phyloP scores from a whole-genome alignment of 495 filamentous ascomycete species.

The Neurospora terricola region DNA sequence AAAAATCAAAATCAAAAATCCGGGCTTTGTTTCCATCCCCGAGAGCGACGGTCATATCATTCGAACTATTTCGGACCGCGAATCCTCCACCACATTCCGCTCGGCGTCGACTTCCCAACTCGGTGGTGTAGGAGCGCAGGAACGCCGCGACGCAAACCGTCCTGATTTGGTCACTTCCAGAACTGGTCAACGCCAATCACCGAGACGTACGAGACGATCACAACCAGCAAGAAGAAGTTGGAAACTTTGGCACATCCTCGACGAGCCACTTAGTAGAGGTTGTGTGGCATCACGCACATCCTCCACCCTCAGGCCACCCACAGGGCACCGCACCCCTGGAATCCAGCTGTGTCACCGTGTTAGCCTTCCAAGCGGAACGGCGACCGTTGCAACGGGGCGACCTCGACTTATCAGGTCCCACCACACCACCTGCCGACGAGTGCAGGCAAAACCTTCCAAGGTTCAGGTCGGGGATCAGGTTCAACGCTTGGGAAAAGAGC shows the following conservation, averaged over 20 bases:
- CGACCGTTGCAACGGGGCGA: slow-evolving; percentile 1
- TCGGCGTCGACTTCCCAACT: not conserved
- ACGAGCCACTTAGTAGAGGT: not conserved
- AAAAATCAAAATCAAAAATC: not conserved
- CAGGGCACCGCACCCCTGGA: not conserved
- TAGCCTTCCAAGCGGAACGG: slow-evolving; percentile 4
- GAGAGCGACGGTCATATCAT: not conserved
- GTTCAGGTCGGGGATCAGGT: not conserved
- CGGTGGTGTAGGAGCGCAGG: not conserved
- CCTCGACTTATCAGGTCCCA: not conserved
- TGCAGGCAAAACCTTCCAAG: not conserved
- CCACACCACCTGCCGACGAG: not conserved
- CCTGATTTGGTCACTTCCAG: not conserved
- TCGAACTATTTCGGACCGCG: not conserved
- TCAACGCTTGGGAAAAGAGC: not conserved
- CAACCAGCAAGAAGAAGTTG: not conserved
- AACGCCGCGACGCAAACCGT: not conserved
- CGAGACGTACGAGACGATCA: not conserved
- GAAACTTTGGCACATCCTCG: not conserved
- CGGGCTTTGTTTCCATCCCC: not conserved
- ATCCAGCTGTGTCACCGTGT: not conserved
- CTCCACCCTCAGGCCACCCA: not conserved
- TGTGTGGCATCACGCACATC: not conserved
- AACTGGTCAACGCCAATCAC: not conserved
- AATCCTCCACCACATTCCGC: not conserved